phyloP scores from a whole-genome alignment of 768 basidiomycete genomes.

The Leccinum barrowsii region DNA sequence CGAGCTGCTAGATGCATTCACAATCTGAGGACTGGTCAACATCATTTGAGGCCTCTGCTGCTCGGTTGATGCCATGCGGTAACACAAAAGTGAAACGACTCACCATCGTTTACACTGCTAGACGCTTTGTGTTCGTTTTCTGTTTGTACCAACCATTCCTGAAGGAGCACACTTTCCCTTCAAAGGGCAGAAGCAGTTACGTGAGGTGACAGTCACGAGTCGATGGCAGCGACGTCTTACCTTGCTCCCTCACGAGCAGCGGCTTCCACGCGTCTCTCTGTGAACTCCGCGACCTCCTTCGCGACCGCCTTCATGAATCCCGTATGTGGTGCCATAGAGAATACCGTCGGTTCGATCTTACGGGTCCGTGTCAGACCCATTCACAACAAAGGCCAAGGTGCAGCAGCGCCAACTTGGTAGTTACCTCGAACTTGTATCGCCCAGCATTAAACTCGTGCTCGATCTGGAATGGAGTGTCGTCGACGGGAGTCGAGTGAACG shows the following conservation, averaged over 20 bases:
- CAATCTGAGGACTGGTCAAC: conserved; percentile 1
- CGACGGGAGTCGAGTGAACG: not conserved
- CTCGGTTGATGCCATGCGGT: not conserved
- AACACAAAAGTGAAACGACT: not conserved
- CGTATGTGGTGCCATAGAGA: conserved; percentile 52
- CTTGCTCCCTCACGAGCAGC: conserved; percentile 38
- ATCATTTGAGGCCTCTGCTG: not conserved
- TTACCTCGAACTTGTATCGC: conserved; percentile 48
- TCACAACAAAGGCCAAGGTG: not conserved
- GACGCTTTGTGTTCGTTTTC: conserved; percentile 4
- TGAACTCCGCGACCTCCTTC: conserved; percentile 41
- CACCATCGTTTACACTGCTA: not conserved
- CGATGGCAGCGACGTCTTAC: conserved; percentile 23
- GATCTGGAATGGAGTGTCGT: conserved; percentile 30
- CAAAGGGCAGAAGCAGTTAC: not conserved
- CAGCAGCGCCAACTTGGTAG: not conserved
- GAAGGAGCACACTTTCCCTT: conserved; percentile 43
- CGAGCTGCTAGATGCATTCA: conserved; percentile 19
- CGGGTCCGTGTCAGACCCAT: conserved; percentile 4
- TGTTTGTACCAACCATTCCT: conserved; percentile 40
- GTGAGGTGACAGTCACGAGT: not conserved
- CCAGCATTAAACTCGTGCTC: conserved; percentile 52
- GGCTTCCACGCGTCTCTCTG: conserved; percentile 35
- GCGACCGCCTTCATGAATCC: conserved; percentile 39
- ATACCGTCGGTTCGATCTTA: conserved; percentile 47